phyloP scores from a whole-genome alignment of 202 grass and related monocot species.

The Eragrostis tef region DNA sequence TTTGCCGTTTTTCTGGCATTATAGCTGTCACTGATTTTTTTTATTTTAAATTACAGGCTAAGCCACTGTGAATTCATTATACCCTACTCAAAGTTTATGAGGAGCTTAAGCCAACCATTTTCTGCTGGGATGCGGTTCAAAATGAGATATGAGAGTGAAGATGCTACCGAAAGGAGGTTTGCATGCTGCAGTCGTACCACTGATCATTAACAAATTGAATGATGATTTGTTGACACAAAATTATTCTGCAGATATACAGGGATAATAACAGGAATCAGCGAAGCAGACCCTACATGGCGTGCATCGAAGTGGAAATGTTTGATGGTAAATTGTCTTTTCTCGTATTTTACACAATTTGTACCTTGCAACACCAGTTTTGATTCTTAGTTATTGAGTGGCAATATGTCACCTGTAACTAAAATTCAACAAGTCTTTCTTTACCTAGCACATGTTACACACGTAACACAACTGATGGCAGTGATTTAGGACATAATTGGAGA shows the following conservation, averaged over 20 bases:
- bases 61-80: constrained; percentile 86
- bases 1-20: neutral
- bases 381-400: no score
- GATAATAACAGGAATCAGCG: constrained; percentile 72
- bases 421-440: neutral
- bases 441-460: neutral
- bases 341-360: constrained; percentile 23
- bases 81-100: constrained; percentile 80
- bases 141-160: constrained; percentile 93
- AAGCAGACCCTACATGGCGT: constrained; percentile 78
- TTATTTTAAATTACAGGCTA: constrained; percentile 55
- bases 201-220: constrained; percentile 3
- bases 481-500: neutral
- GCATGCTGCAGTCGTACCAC: constrained; percentile 19
- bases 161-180: constrained; percentile 89
- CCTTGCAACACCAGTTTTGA: neutral
- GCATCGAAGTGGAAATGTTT: constrained; percentile 98
- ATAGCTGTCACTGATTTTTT: constrained; percentile 7
- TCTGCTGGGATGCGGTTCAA: constrained; percentile 86
- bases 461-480: neutral
- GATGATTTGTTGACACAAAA: constrained; percentile 5
- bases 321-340: constrained; percentile 52
- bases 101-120: constrained; percentile 76
- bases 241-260: constrained; percentile 71
- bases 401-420: neutral